A percentile compares a stretch with the other conserved stretches of the same genome.
phyloP scores from a whole-genome alignment of 768 basidiomycete species.

The Leccinum subgranulosum region DNA sequence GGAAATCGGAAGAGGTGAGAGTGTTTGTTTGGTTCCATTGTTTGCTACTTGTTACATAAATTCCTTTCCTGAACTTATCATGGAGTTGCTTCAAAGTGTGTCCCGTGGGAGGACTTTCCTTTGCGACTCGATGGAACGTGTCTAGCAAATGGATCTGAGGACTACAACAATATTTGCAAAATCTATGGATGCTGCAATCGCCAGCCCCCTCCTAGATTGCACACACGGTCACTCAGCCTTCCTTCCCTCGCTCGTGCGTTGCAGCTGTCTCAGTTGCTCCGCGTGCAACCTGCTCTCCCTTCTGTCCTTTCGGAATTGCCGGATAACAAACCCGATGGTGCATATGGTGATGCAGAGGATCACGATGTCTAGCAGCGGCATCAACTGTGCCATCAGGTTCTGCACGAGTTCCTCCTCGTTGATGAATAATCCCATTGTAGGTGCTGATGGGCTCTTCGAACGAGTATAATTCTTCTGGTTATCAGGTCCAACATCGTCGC shows the following conservation, averaged over 20 bases:
- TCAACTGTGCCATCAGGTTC: conserved; percentile 10
- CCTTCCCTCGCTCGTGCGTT: no score
- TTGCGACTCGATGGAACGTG: no score
- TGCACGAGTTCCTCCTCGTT: conserved; percentile 8
- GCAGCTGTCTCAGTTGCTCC: conserved; percentile 13
- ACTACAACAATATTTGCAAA: no score
- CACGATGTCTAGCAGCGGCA: background rate
- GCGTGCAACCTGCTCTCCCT: conserved; percentile 18
- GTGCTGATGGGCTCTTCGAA: background rate
- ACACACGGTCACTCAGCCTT: background rate
- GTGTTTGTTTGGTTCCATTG: conserved; percentile 12
- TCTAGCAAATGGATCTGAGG: no score
- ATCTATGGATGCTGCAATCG: no score
- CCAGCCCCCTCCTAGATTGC: background rate
- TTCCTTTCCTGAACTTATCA: no score
- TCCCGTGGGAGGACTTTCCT: no score
- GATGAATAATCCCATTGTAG: conserved; percentile 18
- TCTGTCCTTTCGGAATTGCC: conserved; percentile 15
- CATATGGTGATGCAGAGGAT: conserved; percentile 13
- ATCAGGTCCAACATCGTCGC: background rate
- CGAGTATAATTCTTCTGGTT: background rate
- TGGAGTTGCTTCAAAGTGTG: no score
- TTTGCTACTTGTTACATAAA: no score
- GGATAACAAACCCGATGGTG: conserved; percentile 16
- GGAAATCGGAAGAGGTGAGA: background rate